phyloP scores from a whole-genome alignment of 2,329 filamentous ascomycete species.

The Paecilomyces sp. region DNA sequence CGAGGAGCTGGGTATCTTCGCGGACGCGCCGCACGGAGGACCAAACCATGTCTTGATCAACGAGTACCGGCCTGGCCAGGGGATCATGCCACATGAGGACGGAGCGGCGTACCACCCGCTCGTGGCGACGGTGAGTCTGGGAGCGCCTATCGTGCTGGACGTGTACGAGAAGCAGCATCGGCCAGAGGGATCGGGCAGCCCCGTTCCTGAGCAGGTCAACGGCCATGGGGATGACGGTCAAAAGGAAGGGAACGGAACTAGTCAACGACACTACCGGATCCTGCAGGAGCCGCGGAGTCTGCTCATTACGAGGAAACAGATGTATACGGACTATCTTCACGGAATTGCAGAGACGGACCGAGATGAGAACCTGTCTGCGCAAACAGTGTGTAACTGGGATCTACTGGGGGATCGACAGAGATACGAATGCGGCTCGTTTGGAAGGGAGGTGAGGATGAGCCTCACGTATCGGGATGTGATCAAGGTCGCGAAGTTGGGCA shows the following conservation, averaged over 20 bases:
- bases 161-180: slow-evolving; percentile 54
- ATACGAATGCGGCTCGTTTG: slow-evolving; percentile 35
- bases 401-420: slow-evolving; percentile 39
- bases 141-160: slow-evolving; percentile 69
- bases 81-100: slow-evolving; percentile 98
- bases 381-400: slow-evolving; percentile 51
- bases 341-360: slow-evolving; percentile 49
- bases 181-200: slow-evolving; percentile 27
- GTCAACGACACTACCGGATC: slow-evolving; percentile 48
- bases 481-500: slow-evolving; percentile 67
- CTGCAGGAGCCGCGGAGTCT: slow-evolving; percentile 77
- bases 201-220: slow-evolving; percentile 41
- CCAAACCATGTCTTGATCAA: slow-evolving; percentile 94
- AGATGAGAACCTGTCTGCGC: slow-evolving; percentile 57
- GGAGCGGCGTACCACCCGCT: slow-evolving; percentile 79
- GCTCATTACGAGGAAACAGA: slow-evolving; percentile 46
- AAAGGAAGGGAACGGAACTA: slow-evolving; percentile 16
- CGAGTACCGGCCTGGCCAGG: slow-evolving; percentile 78
- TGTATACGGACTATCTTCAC: slow-evolving; percentile 54
- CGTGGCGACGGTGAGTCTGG: slow-evolving; percentile 85
- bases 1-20: slow-evolving; percentile 44
- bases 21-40: slow-evolving; percentile 60
- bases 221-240: slow-evolving; percentile 2
- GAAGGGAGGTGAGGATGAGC: slow-evolving; percentile 49
- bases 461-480: slow-evolving; percentile 75